Conservation (phyloP, 805 yeast genomes). For the Monosporozyma solicola region DNA sequence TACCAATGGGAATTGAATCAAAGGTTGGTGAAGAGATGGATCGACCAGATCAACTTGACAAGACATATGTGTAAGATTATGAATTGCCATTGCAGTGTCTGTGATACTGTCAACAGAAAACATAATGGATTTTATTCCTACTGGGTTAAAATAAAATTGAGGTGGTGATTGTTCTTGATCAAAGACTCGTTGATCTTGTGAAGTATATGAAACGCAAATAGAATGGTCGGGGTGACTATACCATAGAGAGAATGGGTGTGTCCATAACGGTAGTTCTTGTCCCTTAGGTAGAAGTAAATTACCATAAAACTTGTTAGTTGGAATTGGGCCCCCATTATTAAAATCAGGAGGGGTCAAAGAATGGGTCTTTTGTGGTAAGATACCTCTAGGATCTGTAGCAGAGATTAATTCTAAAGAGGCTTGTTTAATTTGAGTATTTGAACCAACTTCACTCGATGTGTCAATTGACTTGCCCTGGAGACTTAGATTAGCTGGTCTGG, state of each 20-base stretch:
- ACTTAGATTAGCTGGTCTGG: not conserved
- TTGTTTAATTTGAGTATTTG: not conserved
- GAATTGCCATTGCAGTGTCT: slow-evolving; percentile 30
- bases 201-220: slow-evolving; percentile 58
- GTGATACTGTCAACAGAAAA: slow-evolving; percentile 32
- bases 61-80: slow-evolving; percentile 9
- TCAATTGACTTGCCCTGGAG: not conserved
- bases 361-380: slow-evolving; percentile 31
- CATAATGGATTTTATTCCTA: slow-evolving; percentile 52
- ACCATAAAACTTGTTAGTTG: slow-evolving; percentile 73
- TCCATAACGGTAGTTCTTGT: slow-evolving; percentile 57
- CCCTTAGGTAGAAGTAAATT: slow-evolving; percentile 62
- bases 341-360: slow-evolving; percentile 27
- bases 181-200: slow-evolving; percentile 50
- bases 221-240: slow-evolving; percentile 42
- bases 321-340: slow-evolving; percentile 37
- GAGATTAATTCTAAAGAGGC: not conserved
- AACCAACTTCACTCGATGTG: not conserved
- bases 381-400: slow-evolving; percentile 34
- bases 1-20: slow-evolving; percentile 49
- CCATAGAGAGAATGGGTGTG: slow-evolving; percentile 78
- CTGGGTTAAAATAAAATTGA: slow-evolving; percentile 60
- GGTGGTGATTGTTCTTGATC: slow-evolving; percentile 59
- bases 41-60: not conserved
- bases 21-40: not conserved